Percentiles rank a stretch among this genome's conserved stretches.
These are phyloP conservation scores for Persicaria maculosa DNA, from an alignment of 148 eudicot species.

Conservation along the genomic window DNA sequence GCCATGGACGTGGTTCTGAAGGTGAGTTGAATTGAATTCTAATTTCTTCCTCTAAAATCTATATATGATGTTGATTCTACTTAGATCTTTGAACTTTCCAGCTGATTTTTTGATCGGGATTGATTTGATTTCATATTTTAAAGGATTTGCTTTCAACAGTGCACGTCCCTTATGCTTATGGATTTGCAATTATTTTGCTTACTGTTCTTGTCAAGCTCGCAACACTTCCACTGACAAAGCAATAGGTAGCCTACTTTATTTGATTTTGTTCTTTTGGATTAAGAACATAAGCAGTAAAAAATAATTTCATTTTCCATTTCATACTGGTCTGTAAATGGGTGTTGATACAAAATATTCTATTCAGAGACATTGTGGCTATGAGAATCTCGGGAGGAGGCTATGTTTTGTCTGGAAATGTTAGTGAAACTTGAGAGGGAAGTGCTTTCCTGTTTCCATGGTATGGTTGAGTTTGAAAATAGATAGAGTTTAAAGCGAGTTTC, in stretches of 20 bases:
- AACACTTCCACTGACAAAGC: conserved; percentile 62
- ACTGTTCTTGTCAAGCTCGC: conserved; percentile 54
- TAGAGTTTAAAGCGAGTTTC: too few species aligned
- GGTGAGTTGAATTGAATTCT: conserved; percentile 26
- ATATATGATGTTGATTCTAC: neutral
- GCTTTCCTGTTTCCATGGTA: too few species aligned
- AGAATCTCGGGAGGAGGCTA: too few species aligned
- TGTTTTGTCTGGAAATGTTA: too few species aligned
- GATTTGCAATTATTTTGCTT: conserved; percentile 70
- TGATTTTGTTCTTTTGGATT: neutral
- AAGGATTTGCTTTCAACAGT: conserved; percentile 59
- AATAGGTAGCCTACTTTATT: conserved; percentile 37
- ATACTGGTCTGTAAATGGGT: neutral
- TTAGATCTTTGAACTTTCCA: neutral
- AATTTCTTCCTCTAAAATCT: neutral
- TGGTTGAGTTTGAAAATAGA: too few species aligned
- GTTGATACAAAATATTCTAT: neutral
- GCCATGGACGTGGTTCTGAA: conserved; percentile 95
- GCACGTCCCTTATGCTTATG: conserved; percentile 65
- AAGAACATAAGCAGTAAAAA: too few species aligned
- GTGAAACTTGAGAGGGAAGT: too few species aligned
- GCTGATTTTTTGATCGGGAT: neutral
- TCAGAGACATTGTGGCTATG: too few species aligned
- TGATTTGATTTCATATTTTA: conserved; percentile 34
- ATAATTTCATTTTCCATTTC: neutral